These are phyloP conservation scores for Apostasia shenzhenica DNA, from an alignment of 106 monocot genomes.

Conservation along the genomic window DNA sequence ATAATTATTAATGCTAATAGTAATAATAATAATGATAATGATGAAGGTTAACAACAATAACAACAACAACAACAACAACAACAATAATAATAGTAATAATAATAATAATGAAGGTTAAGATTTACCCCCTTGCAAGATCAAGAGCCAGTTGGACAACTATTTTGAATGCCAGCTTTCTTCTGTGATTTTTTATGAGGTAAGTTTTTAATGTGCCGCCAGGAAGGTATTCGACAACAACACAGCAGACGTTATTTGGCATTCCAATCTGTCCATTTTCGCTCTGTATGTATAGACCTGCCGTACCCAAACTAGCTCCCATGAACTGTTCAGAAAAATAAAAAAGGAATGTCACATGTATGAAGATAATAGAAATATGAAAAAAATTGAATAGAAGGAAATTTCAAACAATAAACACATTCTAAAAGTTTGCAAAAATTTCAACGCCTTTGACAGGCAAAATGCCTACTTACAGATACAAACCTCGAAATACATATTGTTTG, in stretches of 20 bases:
- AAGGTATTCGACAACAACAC: slow-evolving; percentile 91
- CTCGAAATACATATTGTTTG: too few relatives aligned
- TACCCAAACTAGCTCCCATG: slow-evolving; percentile 76
- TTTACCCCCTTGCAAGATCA: slow-evolving; percentile 87
- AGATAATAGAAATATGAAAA: not conserved
- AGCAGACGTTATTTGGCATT: slow-evolving; percentile 76
- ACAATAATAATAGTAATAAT: not conserved
- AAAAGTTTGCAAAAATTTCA: too few relatives aligned
- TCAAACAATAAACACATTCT: not conserved
- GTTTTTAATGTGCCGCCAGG: slow-evolving; percentile 74
- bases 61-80: not conserved
- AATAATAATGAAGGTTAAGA: not conserved
- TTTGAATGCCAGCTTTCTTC: slow-evolving; percentile 84
- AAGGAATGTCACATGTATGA: not conserved
- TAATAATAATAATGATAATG: not conserved
- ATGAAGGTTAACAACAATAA: not conserved
- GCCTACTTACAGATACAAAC: too few relatives aligned
- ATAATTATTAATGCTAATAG: too few relatives aligned
- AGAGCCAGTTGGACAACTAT: slow-evolving; percentile 75
- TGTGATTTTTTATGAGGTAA: slow-evolving; percentile 78
- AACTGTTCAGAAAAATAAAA: slow-evolving; percentile 45
- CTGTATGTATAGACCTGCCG: slow-evolving; percentile 58
- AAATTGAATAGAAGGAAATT: not conserved
- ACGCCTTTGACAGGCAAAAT: too few relatives aligned
- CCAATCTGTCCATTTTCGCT: slow-evolving; percentile 66